Base-by-base conservation (phyloP, 2,329 filamentous ascomycete species). In the Dichotomopilus funicola region DNA sequence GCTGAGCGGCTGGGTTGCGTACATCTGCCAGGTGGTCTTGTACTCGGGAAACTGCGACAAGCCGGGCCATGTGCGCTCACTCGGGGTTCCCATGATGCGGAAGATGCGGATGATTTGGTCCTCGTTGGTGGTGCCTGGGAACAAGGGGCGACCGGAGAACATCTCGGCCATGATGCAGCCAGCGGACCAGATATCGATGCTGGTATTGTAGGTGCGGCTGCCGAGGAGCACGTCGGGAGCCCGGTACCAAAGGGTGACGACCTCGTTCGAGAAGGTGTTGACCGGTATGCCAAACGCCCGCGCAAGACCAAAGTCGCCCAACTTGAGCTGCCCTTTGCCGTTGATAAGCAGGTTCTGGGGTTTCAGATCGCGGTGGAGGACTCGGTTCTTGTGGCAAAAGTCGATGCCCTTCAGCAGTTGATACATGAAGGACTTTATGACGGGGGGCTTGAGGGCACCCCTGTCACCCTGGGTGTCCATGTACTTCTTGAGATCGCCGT, bases 121-220 rank as follows among this genome's bases (percentile, higher is more conserved):
- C 72, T 99, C 94, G 70, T 99, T 99, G 40, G 94, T 96, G 1
- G 94, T 99, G 56, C 94, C 94, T 0, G 94, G 94, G 75, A 99
- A 99, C 6, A 99, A 80, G 0, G 94, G 94, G 13, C 94, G 83
- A 4, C 94, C 94, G 0, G 92, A 96, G 72, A 95, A 97, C 91
- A 99, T 96, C 74, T 99, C 94, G 8, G 94, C 94, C 94, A 99
- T 97, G 77, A 99, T 99, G 72, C 94, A 99, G 55, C 94, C 94
- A 6, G 94, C 94, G 6, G 90, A 96, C 94, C 94, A 99, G 69
- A 99, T 97, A 68, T 99, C 94, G 71, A 99, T 97, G 73, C 90
- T 95, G n/a, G 94, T 99, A 74, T 96, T 99, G 76, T 99, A 99
- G 27, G 94, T 97, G 62, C 94, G 80, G 66, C 88, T 94, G 51